Evolutionary conservation across 306 rosid species (phyloP).

Genomic region (Begonia masoniana): DNA sequence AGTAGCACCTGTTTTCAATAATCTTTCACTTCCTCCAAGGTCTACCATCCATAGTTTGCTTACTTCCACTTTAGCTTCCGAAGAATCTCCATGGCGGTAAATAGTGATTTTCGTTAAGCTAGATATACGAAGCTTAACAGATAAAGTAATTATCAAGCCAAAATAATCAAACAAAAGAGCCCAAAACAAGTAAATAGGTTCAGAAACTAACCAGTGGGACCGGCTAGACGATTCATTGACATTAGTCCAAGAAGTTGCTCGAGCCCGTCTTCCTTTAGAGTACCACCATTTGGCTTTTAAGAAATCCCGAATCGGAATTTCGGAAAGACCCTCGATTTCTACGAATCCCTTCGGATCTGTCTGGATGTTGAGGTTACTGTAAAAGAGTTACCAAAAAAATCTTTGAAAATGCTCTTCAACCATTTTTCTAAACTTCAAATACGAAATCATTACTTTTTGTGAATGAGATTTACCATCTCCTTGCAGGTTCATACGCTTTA

Average conservation of each 20-base stretch:
- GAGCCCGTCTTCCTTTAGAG: slow-evolving; percentile 56
- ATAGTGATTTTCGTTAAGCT: slow-evolving; percentile 92
- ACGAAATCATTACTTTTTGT: no score
- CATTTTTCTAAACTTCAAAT: no score
- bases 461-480: slow-evolving; percentile 39
- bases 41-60: slow-evolving; percentile 97
- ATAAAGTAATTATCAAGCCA: slow-evolving; percentile 75
- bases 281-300: slow-evolving; percentile 89
- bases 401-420: neutral
- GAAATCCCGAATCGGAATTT: slow-evolving; percentile 56
- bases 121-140: slow-evolving; percentile 93
- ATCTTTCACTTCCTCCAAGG: slow-evolving; percentile 93
- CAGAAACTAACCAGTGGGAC: slow-evolving; percentile 89
- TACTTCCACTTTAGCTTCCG: slow-evolving; percentile 36
- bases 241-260: slow-evolving; percentile 90
- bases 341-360: slow-evolving; percentile 73
- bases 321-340: slow-evolving; percentile 87
- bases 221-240: slow-evolving; percentile 93
- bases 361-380: slow-evolving; percentile 91
- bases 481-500: slow-evolving; percentile 27
- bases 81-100: slow-evolving; percentile 45
- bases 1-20: slow-evolving; percentile 84
- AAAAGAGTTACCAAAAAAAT: slow-evolving; percentile 10
- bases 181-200: slow-evolving; percentile 22
- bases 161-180: slow-evolving; percentile 35